Evolutionary conservation across 345 rosid species (phyloP).

Genomic region (Mercurialis annua): DNA sequence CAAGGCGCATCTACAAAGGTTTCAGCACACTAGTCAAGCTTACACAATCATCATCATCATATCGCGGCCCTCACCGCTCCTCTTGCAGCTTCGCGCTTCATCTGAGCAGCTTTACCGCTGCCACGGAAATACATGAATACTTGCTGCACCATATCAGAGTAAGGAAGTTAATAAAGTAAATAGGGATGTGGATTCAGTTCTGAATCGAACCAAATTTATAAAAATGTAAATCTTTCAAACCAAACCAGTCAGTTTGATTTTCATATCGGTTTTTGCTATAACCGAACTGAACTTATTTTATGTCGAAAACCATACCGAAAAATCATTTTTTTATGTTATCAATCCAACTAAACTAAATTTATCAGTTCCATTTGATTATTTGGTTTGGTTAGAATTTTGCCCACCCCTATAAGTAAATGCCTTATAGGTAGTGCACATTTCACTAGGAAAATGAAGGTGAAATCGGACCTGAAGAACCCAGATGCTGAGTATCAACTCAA

Average conservation of each 20-base stretch:
- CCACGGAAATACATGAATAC: slow-evolving; percentile 38
- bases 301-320: too few species aligned
- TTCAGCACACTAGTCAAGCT: background rate
- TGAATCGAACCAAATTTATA: too few species aligned
- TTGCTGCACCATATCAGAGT: slow-evolving; percentile 19
- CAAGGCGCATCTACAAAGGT: slow-evolving; percentile 18
- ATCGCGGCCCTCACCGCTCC: slow-evolving; percentile 34
- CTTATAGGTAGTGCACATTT: background rate
- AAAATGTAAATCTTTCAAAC: too few species aligned
- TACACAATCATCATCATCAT: background rate
- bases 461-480: slow-evolving; percentile 35
- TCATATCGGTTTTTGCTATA: too few species aligned
- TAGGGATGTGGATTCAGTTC: too few species aligned
- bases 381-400: too few species aligned
- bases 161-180: background rate
- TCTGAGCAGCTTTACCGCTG: slow-evolving; percentile 33
- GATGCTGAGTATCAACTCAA: slow-evolving; percentile 25
- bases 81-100: slow-evolving; percentile 34
- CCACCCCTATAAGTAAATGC: too few species aligned
- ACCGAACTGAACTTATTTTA: too few species aligned
- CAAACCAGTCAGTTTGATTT: too few species aligned
- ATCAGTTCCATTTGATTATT: too few species aligned
- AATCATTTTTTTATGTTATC: too few species aligned
- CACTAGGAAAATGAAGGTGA: background rate
- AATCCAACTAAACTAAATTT: too few species aligned